These are phyloP conservation scores for Vickermania spadyakhi DNA, from an alignment of 208 protist species.

Conservation along the genomic window DNA sequence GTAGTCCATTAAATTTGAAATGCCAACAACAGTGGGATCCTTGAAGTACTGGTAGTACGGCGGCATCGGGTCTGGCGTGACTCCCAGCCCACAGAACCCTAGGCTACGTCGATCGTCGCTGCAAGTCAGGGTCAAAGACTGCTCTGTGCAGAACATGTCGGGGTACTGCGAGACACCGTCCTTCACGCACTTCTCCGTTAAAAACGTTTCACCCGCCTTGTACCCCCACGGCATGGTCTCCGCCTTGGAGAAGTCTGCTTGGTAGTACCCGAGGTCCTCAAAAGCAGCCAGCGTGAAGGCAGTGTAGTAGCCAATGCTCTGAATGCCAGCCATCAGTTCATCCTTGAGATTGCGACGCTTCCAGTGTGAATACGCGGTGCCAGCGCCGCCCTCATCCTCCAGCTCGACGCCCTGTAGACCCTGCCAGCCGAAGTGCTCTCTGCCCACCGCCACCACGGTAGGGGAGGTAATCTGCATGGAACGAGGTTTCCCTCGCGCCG, in stretches of 20 bases:
- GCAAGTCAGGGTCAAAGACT: slow-evolving; percentile 8
- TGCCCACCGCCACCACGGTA: slow-evolving; percentile 20
- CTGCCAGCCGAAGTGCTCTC: slow-evolving; percentile 59
- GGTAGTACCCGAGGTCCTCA: slow-evolving; percentile 75
- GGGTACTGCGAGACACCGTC: slow-evolving; percentile 20
- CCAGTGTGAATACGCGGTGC: slow-evolving; percentile 71
- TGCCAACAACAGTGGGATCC: slow-evolving; percentile 10
- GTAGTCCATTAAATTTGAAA: slow-evolving; percentile 23
- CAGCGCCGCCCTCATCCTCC: slow-evolving; percentile 44
- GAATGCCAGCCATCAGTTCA: slow-evolving; percentile 69
- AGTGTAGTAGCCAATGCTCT: slow-evolving; percentile 28
- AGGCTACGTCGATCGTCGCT: slow-evolving; percentile 14
- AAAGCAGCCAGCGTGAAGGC: slow-evolving; percentile 76
- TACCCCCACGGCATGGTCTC: slow-evolving; percentile 65
- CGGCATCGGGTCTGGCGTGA: background rate
- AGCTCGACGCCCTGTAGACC: slow-evolving; percentile 51
- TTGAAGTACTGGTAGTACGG: slow-evolving; percentile 34
- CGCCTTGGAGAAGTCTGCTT: slow-evolving; percentile 44
- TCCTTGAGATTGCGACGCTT: slow-evolving; percentile 67
- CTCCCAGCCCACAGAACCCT: slow-evolving; percentile 14
- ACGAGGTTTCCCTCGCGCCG: slow-evolving; percentile 28
- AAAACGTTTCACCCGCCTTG: slow-evolving; percentile 44
- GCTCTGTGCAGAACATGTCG: slow-evolving; percentile 34
- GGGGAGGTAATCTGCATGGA: slow-evolving; percentile 16
- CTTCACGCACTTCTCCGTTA: slow-evolving; percentile 27